Percentiles rank a stretch among this genome's conserved stretches.
Evolutionary conservation across 2,329 filamentous ascomycete genomes (phyloP).

Genomic region (Arthrobotrys conoides): DNA sequence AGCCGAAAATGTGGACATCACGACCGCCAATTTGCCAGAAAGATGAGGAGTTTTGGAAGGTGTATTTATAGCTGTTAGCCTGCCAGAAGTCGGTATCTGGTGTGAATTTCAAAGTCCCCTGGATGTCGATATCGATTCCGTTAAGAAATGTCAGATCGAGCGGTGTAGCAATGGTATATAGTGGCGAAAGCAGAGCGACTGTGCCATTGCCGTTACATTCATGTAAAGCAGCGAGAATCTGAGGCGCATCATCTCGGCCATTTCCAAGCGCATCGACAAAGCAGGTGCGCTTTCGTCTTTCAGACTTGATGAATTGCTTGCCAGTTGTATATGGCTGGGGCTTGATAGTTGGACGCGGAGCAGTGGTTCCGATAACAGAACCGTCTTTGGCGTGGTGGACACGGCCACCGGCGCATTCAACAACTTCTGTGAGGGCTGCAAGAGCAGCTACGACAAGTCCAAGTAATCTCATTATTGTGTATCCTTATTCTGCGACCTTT

Average conservation of each 20-base stretch:
- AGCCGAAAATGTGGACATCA: slow-evolving; percentile 78
- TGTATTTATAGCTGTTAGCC: slow-evolving; percentile 75
- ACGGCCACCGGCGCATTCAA: slow-evolving; percentile 45
- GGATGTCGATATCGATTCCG: slow-evolving; percentile 74
- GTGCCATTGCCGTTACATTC: slow-evolving; percentile 76
- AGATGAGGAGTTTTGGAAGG: slow-evolving; percentile 77
- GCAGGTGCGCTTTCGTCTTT: slow-evolving; percentile 47
- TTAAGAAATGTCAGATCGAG: slow-evolving; percentile 77
- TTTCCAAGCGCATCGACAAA: slow-evolving; percentile 54
- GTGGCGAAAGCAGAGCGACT: slow-evolving; percentile 73
- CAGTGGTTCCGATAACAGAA: slow-evolving; percentile 50
- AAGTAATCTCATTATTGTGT: slow-evolving; percentile 51
- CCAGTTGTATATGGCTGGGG: slow-evolving; percentile 51
- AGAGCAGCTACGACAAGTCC: slow-evolving; percentile 41
- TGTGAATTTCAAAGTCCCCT: slow-evolving; percentile 69
- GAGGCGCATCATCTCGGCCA: slow-evolving; percentile 69
- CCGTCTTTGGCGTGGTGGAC: slow-evolving; percentile 54
- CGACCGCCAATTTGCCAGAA: slow-evolving; percentile 78
- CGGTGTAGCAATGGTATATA: slow-evolving; percentile 76
- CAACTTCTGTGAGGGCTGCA: slow-evolving; percentile 39
- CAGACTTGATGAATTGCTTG: slow-evolving; percentile 54
- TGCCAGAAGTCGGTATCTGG: slow-evolving; percentile 80
- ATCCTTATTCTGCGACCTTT: slow-evolving; percentile 27
- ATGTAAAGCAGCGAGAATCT: slow-evolving; percentile 73
- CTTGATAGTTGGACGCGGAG: slow-evolving; percentile 42